Base-by-base conservation (phyloP, 768 basidiomycete species). In the Stropharia rugosoannulata region DNA sequence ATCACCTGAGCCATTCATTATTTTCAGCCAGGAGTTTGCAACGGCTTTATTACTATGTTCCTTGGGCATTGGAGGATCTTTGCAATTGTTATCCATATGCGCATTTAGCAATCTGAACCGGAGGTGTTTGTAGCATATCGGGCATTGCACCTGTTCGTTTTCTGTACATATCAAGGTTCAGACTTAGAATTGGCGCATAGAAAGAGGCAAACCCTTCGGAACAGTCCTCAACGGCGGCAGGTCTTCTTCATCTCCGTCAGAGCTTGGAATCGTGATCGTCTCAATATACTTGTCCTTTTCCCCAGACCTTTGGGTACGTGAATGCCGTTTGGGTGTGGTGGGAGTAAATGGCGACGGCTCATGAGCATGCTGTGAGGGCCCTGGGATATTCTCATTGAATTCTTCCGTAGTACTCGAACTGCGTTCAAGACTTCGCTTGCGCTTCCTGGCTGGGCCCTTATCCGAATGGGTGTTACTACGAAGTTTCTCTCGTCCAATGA, bases 71-170 rank as follows among this genome's bases (percentile, higher is more conserved):
- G 59, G 57, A n/a, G 64, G 55, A 55, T 70, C 70, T 55, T 64
- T 75, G 64, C 87, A 93, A 6, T 75, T 74, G 41, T 76, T 77
- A 57, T 92, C 89, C 55, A 93, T 78, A 64, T 93, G 90, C 5
- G 59, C 51, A 57, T 91, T 88, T 54, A 92, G 83, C 9, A 59
- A 65, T 12, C 74, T 70, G 35, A 75, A 76, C 18, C 70, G 73
- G 19, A 89, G 75, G 9, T 54, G 61, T 42, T 70, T 72, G 13
- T 67, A 59, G 59, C 90, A 93, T 49, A 89, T 56, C 8, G 90
- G 90, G 64, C 90, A 93, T 2, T 67, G 43, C 1, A 89, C 80
- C 7, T 75, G 42, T 29, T 65, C 65, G 41, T 73, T 71, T 9
- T 71, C 77, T 82, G 58, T 29, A 60, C 22, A 51, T 39, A 37